phyloP scores from a whole-genome alignment of 2,329 filamentous ascomycete species.

The Stachybotrys chlorohalonatus region DNA sequence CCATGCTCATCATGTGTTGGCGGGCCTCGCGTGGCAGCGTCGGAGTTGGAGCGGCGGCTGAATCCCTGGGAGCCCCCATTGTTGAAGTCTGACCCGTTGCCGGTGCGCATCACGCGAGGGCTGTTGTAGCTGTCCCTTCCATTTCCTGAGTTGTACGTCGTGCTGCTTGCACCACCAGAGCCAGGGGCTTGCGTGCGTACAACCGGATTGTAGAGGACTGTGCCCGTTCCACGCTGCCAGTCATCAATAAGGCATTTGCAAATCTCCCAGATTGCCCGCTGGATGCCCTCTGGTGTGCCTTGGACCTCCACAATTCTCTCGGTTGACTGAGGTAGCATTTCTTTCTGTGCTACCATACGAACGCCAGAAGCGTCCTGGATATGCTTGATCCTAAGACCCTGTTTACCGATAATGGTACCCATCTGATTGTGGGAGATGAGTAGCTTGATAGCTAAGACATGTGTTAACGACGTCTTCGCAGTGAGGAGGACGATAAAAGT shows the following conservation, averaged over 20 bases:
- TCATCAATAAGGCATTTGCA: constrained; percentile 97
- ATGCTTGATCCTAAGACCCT: constrained; percentile 98
- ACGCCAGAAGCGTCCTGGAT: constrained; percentile 96
- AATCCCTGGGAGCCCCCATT: constrained; percentile 59
- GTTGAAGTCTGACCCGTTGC: constrained; percentile 96
- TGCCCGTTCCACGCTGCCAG: constrained; percentile 93
- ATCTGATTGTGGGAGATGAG: constrained; percentile 99
- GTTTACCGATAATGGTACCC: constrained; percentile 96
- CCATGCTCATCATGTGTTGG: constrained; percentile 92
- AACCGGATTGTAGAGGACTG: constrained; percentile 93
- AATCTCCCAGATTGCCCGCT: constrained; percentile 96
- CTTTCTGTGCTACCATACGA: constrained; percentile 98
- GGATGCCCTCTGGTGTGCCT: constrained; percentile 88
- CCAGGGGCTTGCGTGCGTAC: constrained; percentile 67
- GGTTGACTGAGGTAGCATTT: constrained; percentile 98
- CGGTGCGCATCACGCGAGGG: constrained; percentile 82
- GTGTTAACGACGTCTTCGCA: constrained; percentile 6
- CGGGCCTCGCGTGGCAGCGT: constrained; percentile 69
- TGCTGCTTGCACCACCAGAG: constrained; percentile 33
- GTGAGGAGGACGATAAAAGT: constrained; percentile 1
- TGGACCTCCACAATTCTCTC: constrained; percentile 97
- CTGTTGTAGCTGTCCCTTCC: constrained; percentile 45
- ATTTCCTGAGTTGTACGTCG: constrained; percentile 29
- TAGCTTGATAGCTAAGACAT: constrained; percentile 72
- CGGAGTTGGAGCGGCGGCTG: constrained; percentile 74